A percentile compares a stretch with the other conserved stretches of the same genome.
Conservation (phyloP, 805 yeast genomes). For the Yarrowia sp. region DNA sequence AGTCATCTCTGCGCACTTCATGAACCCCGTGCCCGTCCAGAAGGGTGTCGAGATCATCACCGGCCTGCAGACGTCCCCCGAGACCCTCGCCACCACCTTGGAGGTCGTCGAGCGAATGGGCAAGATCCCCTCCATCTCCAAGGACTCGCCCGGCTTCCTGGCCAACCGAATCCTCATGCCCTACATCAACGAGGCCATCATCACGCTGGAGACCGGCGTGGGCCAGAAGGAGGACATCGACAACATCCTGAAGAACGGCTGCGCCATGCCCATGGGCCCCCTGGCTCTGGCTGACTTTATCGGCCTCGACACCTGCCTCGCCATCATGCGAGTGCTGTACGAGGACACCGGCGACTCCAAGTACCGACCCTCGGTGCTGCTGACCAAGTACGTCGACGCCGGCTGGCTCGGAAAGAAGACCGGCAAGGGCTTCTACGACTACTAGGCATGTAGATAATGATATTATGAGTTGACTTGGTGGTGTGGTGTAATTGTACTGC, state of each 20-base stretch:
- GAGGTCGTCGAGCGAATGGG: slow-evolving; percentile 41
- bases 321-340: slow-evolving; percentile 44
- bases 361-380: slow-evolving; percentile 43
- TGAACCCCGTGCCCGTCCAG: slow-evolving; percentile 49
- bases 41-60: slow-evolving; percentile 45
- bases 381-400: slow-evolving; percentile 44
- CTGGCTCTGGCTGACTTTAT: slow-evolving; percentile 45
- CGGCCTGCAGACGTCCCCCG: slow-evolving; percentile 44
- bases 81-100: slow-evolving; percentile 38
- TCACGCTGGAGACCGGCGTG: slow-evolving; percentile 43
- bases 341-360: slow-evolving; percentile 44
- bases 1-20: slow-evolving; percentile 46
- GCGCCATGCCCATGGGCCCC: slow-evolving; percentile 50
- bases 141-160: slow-evolving; percentile 46
- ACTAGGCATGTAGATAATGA: slow-evolving; percentile 27
- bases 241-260: slow-evolving; percentile 46
- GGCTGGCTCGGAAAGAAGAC: slow-evolving; percentile 45
- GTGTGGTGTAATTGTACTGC: too few species aligned
- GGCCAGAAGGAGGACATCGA: slow-evolving; percentile 45
- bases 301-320: slow-evolving; percentile 46
- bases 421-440: slow-evolving; percentile 46
- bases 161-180: slow-evolving; percentile 47
- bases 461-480: neutral
- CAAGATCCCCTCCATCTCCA: slow-evolving; percentile 41
- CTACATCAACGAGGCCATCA: slow-evolving; percentile 46